Percentiles rank a stretch among this genome's conserved stretches.
Conservation (phyloP, 2,329 filamentous ascomycete species). For the Pseudogymnoascus sp. region DNA sequence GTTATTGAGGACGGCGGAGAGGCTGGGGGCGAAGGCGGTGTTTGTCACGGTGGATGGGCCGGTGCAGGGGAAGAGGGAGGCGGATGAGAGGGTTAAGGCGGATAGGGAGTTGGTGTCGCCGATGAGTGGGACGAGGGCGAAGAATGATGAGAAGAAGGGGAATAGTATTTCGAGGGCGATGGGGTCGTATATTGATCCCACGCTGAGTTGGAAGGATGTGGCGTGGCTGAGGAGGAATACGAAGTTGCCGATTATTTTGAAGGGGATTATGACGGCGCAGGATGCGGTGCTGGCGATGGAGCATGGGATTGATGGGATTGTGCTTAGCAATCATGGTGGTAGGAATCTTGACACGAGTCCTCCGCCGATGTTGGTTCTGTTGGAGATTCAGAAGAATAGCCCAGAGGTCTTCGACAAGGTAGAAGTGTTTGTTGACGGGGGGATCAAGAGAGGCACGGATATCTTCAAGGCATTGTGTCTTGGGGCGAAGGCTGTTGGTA, state of each 20-base stretch:
- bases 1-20: slow-evolving; percentile 40
- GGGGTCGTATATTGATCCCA: slow-evolving; percentile 50
- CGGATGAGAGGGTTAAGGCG: slow-evolving; percentile 38
- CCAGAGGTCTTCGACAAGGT: slow-evolving; percentile 53
- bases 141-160: slow-evolving; percentile 46
- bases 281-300: slow-evolving; percentile 57
- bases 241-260: slow-evolving; percentile 52
- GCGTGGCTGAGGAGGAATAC: slow-evolving; percentile 55
- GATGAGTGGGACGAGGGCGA: slow-evolving; percentile 42
- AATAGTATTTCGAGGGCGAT: slow-evolving; percentile 48
- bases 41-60: slow-evolving; percentile 55
- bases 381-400: slow-evolving; percentile 56
- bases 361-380: slow-evolving; percentile 49
- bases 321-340: slow-evolving; percentile 66
- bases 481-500: slow-evolving; percentile 55
- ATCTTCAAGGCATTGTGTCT: slow-evolving; percentile 61
- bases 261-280: slow-evolving; percentile 60
- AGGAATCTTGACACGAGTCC: slow-evolving; percentile 45
- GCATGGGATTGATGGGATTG: slow-evolving; percentile 57
- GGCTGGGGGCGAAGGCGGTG: slow-evolving; percentile 43
- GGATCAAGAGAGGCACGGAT: slow-evolving; percentile 57
- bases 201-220: slow-evolving; percentile 57
- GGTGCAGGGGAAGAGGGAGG: slow-evolving; percentile 48
- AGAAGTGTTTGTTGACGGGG: slow-evolving; percentile 59
- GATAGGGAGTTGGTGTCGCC: slow-evolving; percentile 42